Evolutionary conservation across 768 basidiomycete species (phyloP).

Genomic region (Russula sp.): DNA sequence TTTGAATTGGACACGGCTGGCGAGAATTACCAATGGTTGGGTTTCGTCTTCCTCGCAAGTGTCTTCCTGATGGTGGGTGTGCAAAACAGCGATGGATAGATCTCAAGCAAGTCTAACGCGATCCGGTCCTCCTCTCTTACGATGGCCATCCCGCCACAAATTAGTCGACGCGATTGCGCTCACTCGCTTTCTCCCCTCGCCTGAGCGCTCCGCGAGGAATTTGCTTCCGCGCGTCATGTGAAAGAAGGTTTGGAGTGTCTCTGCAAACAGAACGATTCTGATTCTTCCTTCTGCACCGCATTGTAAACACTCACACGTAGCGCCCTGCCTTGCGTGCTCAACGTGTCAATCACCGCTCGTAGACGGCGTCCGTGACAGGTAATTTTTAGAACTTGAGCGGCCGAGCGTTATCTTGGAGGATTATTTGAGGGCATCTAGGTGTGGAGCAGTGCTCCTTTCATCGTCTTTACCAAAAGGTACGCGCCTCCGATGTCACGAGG

Average conservation of each 20-base stretch:
- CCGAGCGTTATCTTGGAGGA: not conserved
- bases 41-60: no score
- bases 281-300: not conserved
- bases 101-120: not conserved
- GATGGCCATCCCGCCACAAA: not conserved
- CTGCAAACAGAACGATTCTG: not conserved
- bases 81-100: not conserved
- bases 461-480: not conserved
- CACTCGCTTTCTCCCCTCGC: not conserved
- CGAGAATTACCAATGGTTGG: not conserved
- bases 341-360: not conserved
- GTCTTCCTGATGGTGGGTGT: not conserved
- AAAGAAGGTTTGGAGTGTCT: slow-evolving; percentile 3
- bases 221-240: not conserved
- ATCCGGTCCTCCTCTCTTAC: not conserved
- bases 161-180: not conserved
- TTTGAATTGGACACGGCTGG: not conserved
- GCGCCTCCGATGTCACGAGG: not conserved
- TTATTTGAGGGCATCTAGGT: no score
- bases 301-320: not conserved
- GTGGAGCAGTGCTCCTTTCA: no score
- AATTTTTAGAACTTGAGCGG: not conserved
- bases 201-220: slow-evolving; percentile 9
- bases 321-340: not conserved
- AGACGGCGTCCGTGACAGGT: not conserved